phyloP scores from a whole-genome alignment of 306 rosid species.

The Glycyrrhiza uralensis region DNA sequence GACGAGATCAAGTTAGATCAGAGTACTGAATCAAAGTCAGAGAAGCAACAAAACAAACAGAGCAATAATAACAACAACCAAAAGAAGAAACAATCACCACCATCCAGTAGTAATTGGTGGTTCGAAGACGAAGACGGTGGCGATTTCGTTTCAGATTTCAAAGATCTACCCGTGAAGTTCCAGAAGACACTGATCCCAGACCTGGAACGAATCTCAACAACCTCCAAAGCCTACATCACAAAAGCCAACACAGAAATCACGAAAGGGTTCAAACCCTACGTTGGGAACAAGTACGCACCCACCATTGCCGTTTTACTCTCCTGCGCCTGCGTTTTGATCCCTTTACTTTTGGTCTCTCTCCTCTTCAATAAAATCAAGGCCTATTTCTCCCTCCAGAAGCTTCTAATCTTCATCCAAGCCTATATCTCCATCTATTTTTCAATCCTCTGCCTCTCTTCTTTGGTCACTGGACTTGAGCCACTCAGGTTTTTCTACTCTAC shows the following conservation, averaged over 20 bases:
- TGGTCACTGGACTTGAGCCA: constrained; percentile 77
- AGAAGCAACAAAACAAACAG: constrained; percentile 3
- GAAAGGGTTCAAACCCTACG: constrained; percentile 70
- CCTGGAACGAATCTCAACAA: constrained; percentile 68
- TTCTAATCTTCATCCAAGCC: constrained; percentile 83
- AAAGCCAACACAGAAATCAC: constrained; percentile 76
- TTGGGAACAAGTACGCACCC: constrained; percentile 83
- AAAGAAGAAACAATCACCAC: constrained; percentile 44
- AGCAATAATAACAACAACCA: too few relatives aligned
- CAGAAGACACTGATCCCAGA: constrained; percentile 74
- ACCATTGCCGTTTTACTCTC: constrained; percentile 64
- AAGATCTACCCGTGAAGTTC: constrained; percentile 61
- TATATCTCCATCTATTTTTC: constrained; percentile 83
- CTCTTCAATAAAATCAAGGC: constrained; percentile 76
- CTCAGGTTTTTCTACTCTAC: constrained; percentile 80
- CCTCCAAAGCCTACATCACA: constrained; percentile 61
- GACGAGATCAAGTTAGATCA: constrained; percentile 14
- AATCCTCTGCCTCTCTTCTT: constrained; percentile 62
- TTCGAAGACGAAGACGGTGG: constrained; percentile 47
- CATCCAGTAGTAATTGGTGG: constrained; percentile 48
- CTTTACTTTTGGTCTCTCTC: constrained; percentile 70
- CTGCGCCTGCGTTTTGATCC: constrained; percentile 59
- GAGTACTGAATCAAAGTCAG: not conserved
- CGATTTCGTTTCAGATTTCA: constrained; percentile 61
- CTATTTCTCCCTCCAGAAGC: constrained; percentile 85